Evolutionary conservation across 2,329 filamentous ascomycete genomes (phyloP).

Genomic region (Aureobasidium mangrovei): DNA sequence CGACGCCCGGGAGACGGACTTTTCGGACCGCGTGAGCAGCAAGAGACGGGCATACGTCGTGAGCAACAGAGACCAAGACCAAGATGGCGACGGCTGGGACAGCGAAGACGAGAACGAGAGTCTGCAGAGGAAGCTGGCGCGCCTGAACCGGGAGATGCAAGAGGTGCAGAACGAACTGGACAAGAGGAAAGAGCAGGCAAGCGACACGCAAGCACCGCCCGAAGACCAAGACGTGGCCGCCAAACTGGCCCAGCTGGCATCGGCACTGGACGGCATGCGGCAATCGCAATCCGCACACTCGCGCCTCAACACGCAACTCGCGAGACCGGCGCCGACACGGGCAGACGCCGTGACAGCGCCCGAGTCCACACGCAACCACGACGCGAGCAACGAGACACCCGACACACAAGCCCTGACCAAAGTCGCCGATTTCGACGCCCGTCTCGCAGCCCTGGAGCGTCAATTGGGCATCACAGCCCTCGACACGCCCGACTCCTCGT

Average conservation of each 20-base stretch:
- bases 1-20: slow-evolving; percentile 71
- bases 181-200: slow-evolving; percentile 27
- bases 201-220: slow-evolving; percentile 35
- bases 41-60: slow-evolving; percentile 79
- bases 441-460: slow-evolving; percentile 70
- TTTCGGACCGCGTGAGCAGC: slow-evolving; percentile 77
- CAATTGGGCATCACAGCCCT: slow-evolving; percentile 65
- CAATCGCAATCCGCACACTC: slow-evolving; percentile 15
- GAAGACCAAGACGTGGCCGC: slow-evolving; percentile 36
- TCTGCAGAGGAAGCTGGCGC: slow-evolving; percentile 68
- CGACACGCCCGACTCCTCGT: slow-evolving; percentile 49
- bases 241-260: slow-evolving; percentile 13
- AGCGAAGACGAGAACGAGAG: slow-evolving; percentile 75
- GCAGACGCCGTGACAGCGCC: slow-evolving; percentile 1
- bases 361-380: neutral
- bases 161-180: slow-evolving; percentile 51
- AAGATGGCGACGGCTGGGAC: slow-evolving; percentile 52
- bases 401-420: slow-evolving; percentile 59
- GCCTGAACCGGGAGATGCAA: slow-evolving; percentile 73
- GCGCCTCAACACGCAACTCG: slow-evolving; percentile 10
- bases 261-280: slow-evolving; percentile 14
- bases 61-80: slow-evolving; percentile 44
- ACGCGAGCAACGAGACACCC: slow-evolving; percentile 4
- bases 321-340: neutral
- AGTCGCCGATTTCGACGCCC: slow-evolving; percentile 78